Conservation (phyloP, 352 stramenopile species). For the Phytophthora sojae region DNA sequence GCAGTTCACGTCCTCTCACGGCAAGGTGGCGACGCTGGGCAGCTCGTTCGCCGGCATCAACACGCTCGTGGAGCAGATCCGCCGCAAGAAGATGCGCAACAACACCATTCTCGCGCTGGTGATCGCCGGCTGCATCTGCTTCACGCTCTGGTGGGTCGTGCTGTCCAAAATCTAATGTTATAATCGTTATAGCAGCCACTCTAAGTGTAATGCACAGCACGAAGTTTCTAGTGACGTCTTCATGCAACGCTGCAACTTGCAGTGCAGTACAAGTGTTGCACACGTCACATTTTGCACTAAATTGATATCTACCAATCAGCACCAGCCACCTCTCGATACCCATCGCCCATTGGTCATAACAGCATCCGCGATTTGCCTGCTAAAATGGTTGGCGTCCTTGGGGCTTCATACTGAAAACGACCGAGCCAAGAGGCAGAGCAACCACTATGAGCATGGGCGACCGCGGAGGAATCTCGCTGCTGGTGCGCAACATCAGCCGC, state of each 20-base stretch:
- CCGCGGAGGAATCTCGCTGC: slow-evolving; percentile 89
- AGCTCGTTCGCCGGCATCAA: slow-evolving; percentile 96
- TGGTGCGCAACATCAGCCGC: slow-evolving; percentile 94
- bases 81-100: slow-evolving; percentile 96
- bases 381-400: slow-evolving; percentile 37
- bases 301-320: slow-evolving; percentile 36
- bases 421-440: slow-evolving; percentile 22
- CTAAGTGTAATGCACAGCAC: background rate
- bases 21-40: slow-evolving; percentile 86
- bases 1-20: slow-evolving; percentile 85
- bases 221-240: background rate
- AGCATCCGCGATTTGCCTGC: slow-evolving; percentile 18
- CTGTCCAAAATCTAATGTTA: slow-evolving; percentile 70
- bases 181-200: background rate
- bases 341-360: slow-evolving; percentile 16
- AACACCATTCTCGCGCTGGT: slow-evolving; percentile 97
- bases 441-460: slow-evolving; percentile 44
- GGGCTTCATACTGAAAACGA: slow-evolving; percentile 33
- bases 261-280: background rate
- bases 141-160: slow-evolving; percentile 96
- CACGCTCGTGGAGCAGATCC: slow-evolving; percentile 96
- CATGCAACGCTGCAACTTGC: background rate
- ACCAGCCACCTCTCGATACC: background rate
- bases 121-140: slow-evolving; percentile 96
- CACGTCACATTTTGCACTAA: slow-evolving; percentile 20